Base-by-base conservation (phyloP, 2,329 filamentous ascomycete genomes). In the Aspergillus pseudoviridinutans region DNA sequence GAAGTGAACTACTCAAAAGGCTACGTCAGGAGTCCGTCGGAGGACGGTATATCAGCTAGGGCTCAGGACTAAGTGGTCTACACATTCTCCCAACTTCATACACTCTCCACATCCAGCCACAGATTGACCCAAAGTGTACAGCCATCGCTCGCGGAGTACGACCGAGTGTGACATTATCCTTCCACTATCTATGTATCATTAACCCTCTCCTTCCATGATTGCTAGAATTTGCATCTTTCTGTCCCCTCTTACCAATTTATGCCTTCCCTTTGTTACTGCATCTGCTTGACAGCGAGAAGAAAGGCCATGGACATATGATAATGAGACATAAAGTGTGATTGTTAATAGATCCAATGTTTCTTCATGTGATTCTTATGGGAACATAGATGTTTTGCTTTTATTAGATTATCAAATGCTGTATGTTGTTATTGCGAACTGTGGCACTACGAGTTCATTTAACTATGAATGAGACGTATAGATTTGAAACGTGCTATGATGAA, bases 1-100 rank as follows among this genome's bases (percentile, higher is more conserved):
- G 73, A 97, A 96, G 76, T 97, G 69, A 62, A 66, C 20, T 29
- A 32, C 8, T 38, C 14, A 17, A 29, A 38, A 42, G 22, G 14
- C 10, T n/a, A 24, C 6, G 22, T 7, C 44, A 24, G 24, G 10
- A 47, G 44, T 24, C 12, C 44, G 22, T 47, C 44, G 22, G 44
- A 47, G 5, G 44, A 47, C 22, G 12, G 22, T 24, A 14, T 24
- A 24, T 24, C 22, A 27, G 44, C 22, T 25, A 22, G 44, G 10
- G 5, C 20, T 24, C 17, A 22, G 22, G 22, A 24, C 6, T 47
- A 14, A 47, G 22, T 25, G 10, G 44, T 27, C 44, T 47, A 24
- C 22, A 24, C 2, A 47, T 47, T 27, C 44, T 20, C 22, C 20
- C 22, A 7, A 47, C 14, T 24, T 24, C 22, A 47, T 47, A 10